Evolutionary conservation across 1,139 yeast species (phyloP), one percentile per base, ranked within the genome.

Genomic region (Taphrina betulina): DNA sequence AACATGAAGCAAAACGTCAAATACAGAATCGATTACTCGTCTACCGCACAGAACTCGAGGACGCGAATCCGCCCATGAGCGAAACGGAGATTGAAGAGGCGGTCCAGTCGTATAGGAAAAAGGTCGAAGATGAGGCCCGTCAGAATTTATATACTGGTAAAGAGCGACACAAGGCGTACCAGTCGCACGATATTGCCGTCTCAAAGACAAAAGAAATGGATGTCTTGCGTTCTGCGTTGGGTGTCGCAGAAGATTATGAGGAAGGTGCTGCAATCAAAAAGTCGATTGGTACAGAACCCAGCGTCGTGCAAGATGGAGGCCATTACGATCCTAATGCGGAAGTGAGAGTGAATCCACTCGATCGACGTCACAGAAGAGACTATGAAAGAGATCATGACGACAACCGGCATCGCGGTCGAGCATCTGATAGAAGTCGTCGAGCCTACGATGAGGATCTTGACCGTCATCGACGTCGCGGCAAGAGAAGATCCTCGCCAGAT

Each of bases 1-100:
- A 68, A 3, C 88, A 82, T 63, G 76, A 78, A 31, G 57, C 61
- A 20, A 74, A 74, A 59, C 69, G 89, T 45, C 63, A 66, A 22
- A 69, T 83, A 1, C 87, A 81, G 58, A 73, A 79, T 3, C 68
- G 71, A 61, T 80, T 50, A 12, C 36, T 50, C 17, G 35, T 31
- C 7, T 34, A 40, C 24, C 54, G 35, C 16, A 24, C 37, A 2
- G 24, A 31, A 26, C 26, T 50, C 31, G 46, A 50, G 34, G 54
- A 50, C 24, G 38, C 24, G 3, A 24, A 41, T 5, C 46, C 44
- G 8, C 34, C 33, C 10, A 12, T 50, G 24, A 12, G 19, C 8
- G 46, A 38, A 14, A 33, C 12, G 22, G 41, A 38, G 2, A 28
- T 40, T n/a, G 31, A 33, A 3, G 34, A 40, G 8, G 31, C 17